Conservation (phyloP, 371 early-diverging fungal genomes). For the Umbelopsis sp. region DNA sequence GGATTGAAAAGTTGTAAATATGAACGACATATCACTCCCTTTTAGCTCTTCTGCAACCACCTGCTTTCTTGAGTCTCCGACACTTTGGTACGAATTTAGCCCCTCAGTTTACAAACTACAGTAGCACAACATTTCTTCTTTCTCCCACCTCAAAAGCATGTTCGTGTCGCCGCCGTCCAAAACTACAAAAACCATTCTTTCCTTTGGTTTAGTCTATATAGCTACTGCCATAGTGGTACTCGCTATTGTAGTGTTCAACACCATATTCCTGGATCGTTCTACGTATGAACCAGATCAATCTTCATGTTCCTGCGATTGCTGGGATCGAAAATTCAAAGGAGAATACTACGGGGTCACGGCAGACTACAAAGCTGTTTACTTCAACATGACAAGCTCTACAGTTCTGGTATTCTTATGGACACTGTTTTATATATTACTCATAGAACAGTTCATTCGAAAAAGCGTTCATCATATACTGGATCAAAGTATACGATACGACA, state of each 20-base stretch:
- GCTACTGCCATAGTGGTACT: conserved; percentile 6
- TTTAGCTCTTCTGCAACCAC: too few relatives aligned
- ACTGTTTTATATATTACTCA: neutral
- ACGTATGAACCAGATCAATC: neutral
- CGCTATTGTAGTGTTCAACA: conserved; percentile 9
- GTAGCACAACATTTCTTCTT: neutral
- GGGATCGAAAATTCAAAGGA: conserved; percentile 21
- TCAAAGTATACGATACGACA: neutral
- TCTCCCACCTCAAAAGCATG: neutral
- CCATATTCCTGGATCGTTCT: neutral
- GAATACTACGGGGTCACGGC: neutral
- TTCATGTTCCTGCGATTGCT: conserved; percentile 20
- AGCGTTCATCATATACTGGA: neutral
- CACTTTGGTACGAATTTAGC: too few relatives aligned
- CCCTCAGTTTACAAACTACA: too few relatives aligned
- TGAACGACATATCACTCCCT: too few relatives aligned
- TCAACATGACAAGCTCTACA: conserved; percentile 19
- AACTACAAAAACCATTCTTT: neutral
- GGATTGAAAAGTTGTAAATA: too few relatives aligned
- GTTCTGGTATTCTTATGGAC: conserved; percentile 20
- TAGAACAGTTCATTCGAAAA: conserved; percentile 12
- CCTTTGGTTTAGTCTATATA: neutral
- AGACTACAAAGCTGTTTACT: conserved; percentile 17
- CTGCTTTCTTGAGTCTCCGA: too few relatives aligned
- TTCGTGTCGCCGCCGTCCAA: neutral